Base-by-base conservation (phyloP, 345 rosid species). In the Syzygium oleosum region DNA sequence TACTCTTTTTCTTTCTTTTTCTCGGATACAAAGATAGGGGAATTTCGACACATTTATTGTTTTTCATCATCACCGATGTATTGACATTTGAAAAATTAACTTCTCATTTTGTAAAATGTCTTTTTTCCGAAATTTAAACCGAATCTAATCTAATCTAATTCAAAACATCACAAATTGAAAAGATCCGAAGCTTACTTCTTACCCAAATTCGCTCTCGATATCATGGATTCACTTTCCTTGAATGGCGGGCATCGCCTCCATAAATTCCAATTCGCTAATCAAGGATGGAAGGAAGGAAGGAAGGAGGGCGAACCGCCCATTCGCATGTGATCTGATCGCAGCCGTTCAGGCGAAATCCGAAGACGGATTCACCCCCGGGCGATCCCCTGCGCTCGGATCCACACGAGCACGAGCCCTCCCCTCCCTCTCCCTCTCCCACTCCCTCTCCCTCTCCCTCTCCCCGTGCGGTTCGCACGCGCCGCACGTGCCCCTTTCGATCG, bases 11-110 rank as follows among this genome's bases (percentile, higher is more conserved):
- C 15, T 41, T 41, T 41, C 3, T 41, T 41, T 38, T 5, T 43
- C 7, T 12, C 27, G 68, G 6, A 59, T 27, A 27, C 16, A 59
- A 59, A 59, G 68, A 5, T 1, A 6, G 8, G 8, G 16, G 3
- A 59, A 59, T 10, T 59, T 59, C 14, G 5, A 2, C 63, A 58
- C 43, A 43, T 43, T 43, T 43, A 38, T 3, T 38, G 41, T 43
- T 43, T 1, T 41, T 41, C 6, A 41, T 4, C 6, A 5, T 41
- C 4, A 41, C 1, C 4, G 43, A 41, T 41, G 6, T 5, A 1
- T 5, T 41, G 43, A 5, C 46, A 43, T 5, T 43, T 43, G 7
- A 1, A 43, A 1, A 43, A 43, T 43, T 43, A 43, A 43, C 46
- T 43, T 43, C 46, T 43, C 7, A 43, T 43, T 43, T 43, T 7